phyloP scores from a whole-genome alignment of 1,284 basidiomycete species.

The Prillingera fragicola region DNA sequence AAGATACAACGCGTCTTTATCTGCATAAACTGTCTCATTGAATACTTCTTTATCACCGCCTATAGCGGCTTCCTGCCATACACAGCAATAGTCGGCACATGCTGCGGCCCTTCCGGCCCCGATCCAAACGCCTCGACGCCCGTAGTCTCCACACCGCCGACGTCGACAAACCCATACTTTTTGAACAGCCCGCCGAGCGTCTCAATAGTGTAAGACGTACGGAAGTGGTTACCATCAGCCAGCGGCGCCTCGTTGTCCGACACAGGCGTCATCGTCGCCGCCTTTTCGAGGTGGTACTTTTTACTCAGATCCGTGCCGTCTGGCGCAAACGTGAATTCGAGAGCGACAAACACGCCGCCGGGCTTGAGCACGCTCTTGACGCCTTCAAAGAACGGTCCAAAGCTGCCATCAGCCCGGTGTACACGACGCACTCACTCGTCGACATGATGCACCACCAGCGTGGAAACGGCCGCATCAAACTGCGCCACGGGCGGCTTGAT shows the following conservation, averaged over 20 bases:
- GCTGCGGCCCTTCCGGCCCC: background rate
- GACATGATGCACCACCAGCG: conserved; percentile 39
- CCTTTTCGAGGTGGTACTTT: too few relatives aligned
- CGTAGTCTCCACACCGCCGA: background rate
- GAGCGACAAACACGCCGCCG: conserved; percentile 31
- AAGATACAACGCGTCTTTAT: too few relatives aligned
- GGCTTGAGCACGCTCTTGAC: conserved; percentile 17
- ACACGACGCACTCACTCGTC: too few relatives aligned
- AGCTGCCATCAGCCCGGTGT: too few relatives aligned
- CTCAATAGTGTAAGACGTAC: conserved; percentile 9
- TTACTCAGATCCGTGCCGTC: too few relatives aligned
- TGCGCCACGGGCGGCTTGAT: conserved; percentile 16
- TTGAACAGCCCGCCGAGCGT: conserved; percentile 1
- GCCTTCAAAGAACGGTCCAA: conserved; percentile 26
- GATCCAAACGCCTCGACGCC: background rate
- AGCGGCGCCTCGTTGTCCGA: too few relatives aligned
- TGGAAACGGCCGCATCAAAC: conserved; percentile 32
- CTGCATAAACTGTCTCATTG: too few relatives aligned
- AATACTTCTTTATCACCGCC: too few relatives aligned
- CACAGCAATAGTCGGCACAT: background rate
- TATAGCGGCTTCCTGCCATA: background rate
- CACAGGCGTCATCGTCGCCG: too few relatives aligned
- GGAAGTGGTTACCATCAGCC: conserved; percentile 9
- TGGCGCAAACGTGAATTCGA: conserved; percentile 28
- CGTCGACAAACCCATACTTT: background rate